Evolutionary conservation across 176 grass and related monocot species (phyloP).

Genomic region (Oryza longistaminata): DNA sequence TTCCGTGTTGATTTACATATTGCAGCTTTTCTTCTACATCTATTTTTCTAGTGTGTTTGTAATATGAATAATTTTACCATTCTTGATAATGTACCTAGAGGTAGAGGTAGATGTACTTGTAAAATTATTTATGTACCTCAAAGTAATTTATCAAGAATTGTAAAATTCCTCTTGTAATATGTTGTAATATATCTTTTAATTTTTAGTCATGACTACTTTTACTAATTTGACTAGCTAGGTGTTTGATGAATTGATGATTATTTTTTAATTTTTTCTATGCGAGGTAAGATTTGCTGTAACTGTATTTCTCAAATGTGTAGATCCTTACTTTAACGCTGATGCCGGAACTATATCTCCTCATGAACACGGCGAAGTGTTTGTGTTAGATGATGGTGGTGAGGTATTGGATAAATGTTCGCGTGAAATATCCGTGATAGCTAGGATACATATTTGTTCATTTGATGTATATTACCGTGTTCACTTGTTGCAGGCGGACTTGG

Average conservation of each 20-base stretch:
- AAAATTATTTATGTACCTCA: too few relatives aligned
- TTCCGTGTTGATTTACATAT: too few relatives aligned
- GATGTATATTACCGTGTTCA: not conserved
- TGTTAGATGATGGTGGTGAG: conserved; percentile 47
- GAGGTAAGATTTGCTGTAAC: not conserved
- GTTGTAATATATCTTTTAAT: too few relatives aligned
- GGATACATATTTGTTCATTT: not conserved
- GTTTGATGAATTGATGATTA: not conserved
- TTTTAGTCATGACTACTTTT: too few relatives aligned
- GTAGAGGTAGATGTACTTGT: too few relatives aligned
- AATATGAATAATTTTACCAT: too few relatives aligned
- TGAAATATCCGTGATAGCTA: not conserved
- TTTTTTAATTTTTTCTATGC: too few relatives aligned
- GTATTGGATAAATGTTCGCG: not conserved
- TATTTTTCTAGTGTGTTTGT: too few relatives aligned
- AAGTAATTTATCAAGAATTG: too few relatives aligned
- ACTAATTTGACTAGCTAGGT: not conserved
- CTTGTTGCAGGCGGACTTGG: conserved; percentile 49
- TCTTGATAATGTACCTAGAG: too few relatives aligned
- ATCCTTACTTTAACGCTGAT: conserved; percentile 51
- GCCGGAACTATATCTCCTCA: conserved; percentile 50
- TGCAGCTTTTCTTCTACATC: too few relatives aligned
- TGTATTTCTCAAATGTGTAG: conserved; percentile 1
- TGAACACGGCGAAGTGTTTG: conserved; percentile 44
- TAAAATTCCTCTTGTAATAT: too few relatives aligned